Evolutionary conservation across 768 basidiomycete genomes (phyloP).

Genomic region (Rhodosporidiobolus sp.): DNA sequence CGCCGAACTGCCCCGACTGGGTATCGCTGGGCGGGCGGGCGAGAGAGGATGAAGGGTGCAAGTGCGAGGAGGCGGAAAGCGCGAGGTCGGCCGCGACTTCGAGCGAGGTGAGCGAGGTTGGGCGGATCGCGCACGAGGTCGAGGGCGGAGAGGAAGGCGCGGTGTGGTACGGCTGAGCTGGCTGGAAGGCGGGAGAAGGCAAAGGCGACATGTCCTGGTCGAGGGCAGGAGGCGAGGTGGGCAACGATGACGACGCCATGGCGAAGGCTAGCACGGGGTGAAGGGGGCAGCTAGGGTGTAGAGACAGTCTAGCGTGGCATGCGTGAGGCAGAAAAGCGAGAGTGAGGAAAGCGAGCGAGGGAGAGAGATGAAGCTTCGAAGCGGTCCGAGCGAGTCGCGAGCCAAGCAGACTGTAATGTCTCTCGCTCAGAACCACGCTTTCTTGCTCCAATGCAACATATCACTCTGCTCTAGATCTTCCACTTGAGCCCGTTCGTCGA

Average conservation of each 20-base stretch:
- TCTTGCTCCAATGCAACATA: too few species aligned
- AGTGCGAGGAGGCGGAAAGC: background rate
- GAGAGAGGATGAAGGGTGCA: background rate
- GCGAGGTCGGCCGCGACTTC: background rate
- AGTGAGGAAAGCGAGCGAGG: too few species aligned
- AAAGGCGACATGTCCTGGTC: background rate
- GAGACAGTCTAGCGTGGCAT: too few species aligned
- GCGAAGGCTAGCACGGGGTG: too few species aligned
- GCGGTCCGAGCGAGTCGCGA: background rate
- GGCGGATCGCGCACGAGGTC: background rate
- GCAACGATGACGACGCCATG: too few species aligned
- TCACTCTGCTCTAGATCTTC: background rate
- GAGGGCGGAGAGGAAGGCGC: background rate
- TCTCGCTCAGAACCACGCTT: too few species aligned
- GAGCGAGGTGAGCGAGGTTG: background rate
- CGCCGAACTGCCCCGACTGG: background rate
- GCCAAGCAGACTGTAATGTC: background rate
- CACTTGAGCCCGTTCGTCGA: background rate
- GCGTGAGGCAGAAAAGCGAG: too few species aligned
- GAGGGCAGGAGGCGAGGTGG: too few species aligned
- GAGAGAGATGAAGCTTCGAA: background rate
- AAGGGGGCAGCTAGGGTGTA: too few species aligned
- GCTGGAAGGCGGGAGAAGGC: background rate
- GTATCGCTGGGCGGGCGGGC: background rate
- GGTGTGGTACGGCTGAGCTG: background rate